A percentile compares a stretch with the other conserved stretches of the same genome.
Evolutionary conservation across 148 eudicot genomes (phyloP).

Genomic region (Agrostemma githago): DNA sequence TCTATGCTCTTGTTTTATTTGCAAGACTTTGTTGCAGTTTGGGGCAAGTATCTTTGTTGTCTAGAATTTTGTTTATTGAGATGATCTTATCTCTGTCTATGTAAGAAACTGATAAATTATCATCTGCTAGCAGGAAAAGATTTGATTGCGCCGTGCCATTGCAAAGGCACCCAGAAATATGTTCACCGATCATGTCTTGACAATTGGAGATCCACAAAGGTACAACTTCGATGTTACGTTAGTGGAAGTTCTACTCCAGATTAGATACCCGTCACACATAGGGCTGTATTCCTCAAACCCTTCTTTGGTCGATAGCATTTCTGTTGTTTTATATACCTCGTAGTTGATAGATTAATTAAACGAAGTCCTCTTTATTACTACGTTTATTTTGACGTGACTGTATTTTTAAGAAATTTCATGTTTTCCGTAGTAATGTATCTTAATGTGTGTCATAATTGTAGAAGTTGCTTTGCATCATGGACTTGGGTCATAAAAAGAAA

Average conservation of each 20-base stretch:
- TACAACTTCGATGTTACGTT: slow-evolving; percentile 22
- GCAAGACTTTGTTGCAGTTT: not conserved
- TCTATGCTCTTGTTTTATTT: not conserved
- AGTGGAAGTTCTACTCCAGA: not conserved
- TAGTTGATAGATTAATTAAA: not conserved
- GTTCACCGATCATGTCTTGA: slow-evolving; percentile 98
- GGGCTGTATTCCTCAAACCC: not conserved
- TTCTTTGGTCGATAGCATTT: not conserved
- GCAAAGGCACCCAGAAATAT: slow-evolving; percentile 97
- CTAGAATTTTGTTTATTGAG: not conserved
- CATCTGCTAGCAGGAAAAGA: slow-evolving; percentile 60
- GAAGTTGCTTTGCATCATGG: not conserved
- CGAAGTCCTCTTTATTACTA: not conserved
- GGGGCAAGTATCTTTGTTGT: not conserved
- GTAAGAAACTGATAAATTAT: slow-evolving; percentile 2
- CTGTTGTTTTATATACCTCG: not conserved
- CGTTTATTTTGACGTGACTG: not conserved
- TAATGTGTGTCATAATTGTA: not conserved
- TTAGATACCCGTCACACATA: not conserved
- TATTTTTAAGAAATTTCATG: not conserved
- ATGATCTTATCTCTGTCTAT: not conserved
- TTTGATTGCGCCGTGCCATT: slow-evolving; percentile 89
- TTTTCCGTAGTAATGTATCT: not conserved
- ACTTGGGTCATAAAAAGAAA: not conserved
- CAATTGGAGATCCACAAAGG: slow-evolving; percentile 98